Evolutionary conservation across 192 early-diverging fungal species (phyloP).

Genomic region (Backusella circina): DNA sequence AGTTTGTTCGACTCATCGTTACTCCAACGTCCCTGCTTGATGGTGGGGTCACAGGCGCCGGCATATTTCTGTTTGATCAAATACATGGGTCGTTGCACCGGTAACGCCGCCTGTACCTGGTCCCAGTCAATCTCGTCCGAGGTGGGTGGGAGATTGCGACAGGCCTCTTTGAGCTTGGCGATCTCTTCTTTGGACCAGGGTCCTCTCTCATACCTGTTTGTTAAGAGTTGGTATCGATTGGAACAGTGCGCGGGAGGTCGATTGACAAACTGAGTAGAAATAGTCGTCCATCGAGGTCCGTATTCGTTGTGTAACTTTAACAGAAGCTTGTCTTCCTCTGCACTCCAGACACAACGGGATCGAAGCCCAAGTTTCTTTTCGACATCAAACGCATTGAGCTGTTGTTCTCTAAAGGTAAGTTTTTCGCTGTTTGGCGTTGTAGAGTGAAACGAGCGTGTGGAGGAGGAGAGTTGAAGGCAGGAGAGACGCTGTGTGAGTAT

Average conservation of each 20-base stretch:
- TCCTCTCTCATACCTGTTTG: not conserved
- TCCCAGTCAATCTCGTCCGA: not conserved
- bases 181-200: constrained; percentile 23
- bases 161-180: not conserved
- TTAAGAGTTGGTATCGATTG: not conserved
- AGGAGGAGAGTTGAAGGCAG: not conserved
- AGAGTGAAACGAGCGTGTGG: not conserved
- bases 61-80: not conserved
- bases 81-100: not conserved
- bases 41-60: not conserved
- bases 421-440: not conserved
- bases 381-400: not conserved
- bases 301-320: not conserved
- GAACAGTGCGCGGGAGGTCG: not conserved
- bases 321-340: constrained; percentile 20
- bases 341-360: not conserved
- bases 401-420: not conserved
- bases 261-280: constrained; percentile 5
- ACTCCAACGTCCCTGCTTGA: not conserved
- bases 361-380: not conserved
- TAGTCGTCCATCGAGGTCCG: constrained; percentile 1
- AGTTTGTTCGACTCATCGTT: constrained; percentile 10
- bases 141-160: not conserved
- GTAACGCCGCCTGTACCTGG: not conserved
- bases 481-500: not conserved